These are phyloP conservation scores for Rosa persica DNA, from an alignment of 306 rosid genomes.

Conservation along the genomic window DNA sequence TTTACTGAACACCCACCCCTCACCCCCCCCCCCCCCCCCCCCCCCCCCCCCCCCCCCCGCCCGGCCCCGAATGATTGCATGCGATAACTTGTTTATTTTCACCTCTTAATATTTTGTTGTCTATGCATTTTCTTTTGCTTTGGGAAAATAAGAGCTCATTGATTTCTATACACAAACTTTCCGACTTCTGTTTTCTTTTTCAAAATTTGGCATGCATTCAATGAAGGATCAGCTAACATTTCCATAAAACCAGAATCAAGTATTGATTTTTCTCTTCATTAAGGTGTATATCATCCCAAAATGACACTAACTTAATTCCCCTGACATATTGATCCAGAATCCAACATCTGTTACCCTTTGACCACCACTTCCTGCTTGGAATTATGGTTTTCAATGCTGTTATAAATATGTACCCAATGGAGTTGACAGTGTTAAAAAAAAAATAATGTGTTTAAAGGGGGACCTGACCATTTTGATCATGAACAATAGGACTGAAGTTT, in stretches of 20 bases:
- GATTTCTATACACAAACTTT: not conserved
- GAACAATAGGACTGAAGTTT: not conserved
- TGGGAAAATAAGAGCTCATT: not conserved
- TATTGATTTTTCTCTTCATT: not conserved
- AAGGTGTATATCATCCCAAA: not conserved
- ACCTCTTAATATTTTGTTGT: not conserved
- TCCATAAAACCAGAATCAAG: not conserved
- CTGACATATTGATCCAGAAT: not conserved
- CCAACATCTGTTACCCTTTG: not conserved
- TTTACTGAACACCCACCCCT: not conserved
- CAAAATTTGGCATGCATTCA: not conserved
- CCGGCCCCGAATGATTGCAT: no score
- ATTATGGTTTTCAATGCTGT: no score
- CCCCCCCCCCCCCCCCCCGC: no score
- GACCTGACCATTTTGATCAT: no score
- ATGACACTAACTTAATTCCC: not conserved
- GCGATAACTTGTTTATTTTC: no score
- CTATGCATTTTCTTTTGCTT: not conserved
- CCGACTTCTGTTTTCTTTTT: not conserved
- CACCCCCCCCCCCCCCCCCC: not conserved
- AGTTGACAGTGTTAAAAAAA: no score
- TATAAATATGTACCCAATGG: no score
- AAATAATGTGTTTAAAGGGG: no score
- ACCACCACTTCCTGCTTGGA: not conserved
- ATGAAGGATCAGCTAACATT: not conserved